Evolutionary conservation across 345 rosid species (phyloP).

Genomic region (Camelina sativa): DNA sequence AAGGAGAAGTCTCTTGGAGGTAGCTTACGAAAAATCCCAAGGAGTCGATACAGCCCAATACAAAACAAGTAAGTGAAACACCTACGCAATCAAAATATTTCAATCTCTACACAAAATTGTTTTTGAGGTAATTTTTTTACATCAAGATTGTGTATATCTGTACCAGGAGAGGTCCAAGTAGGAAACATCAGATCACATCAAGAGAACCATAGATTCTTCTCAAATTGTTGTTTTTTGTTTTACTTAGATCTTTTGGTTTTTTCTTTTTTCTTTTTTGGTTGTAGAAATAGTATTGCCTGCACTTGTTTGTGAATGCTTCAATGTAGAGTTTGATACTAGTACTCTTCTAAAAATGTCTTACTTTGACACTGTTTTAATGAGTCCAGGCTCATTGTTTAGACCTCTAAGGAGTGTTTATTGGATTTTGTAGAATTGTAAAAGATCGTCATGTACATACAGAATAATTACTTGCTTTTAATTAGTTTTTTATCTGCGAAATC

Average conservation of each 20-base stretch:
- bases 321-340: constrained; percentile 25
- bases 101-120: background rate
- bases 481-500: background rate
- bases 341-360: constrained; percentile 12
- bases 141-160: constrained; percentile 26
- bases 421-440: constrained; percentile 11
- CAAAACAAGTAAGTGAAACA: constrained; percentile 41
- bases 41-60: constrained; percentile 42
- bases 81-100: background rate
- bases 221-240: background rate
- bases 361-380: constrained; percentile 1
- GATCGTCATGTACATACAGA: background rate
- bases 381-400: constrained; percentile 3
- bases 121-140: constrained; percentile 15
- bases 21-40: constrained; percentile 43
- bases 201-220: constrained; percentile 36
- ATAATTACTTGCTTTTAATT: too few relatives aligned
- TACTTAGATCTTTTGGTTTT: background rate
- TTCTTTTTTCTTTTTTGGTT: background rate
- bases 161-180: constrained; percentile 43
- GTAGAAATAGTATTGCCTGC: constrained; percentile 17
- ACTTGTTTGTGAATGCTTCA: constrained; percentile 26
- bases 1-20: constrained; percentile 23
- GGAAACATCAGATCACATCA: constrained; percentile 39
- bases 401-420: constrained; percentile 31